Percentiles rank a stretch among this genome's conserved stretches.
phyloP scores from a whole-genome alignment of 129 eudicot genomes.

The Centella asiatica region DNA sequence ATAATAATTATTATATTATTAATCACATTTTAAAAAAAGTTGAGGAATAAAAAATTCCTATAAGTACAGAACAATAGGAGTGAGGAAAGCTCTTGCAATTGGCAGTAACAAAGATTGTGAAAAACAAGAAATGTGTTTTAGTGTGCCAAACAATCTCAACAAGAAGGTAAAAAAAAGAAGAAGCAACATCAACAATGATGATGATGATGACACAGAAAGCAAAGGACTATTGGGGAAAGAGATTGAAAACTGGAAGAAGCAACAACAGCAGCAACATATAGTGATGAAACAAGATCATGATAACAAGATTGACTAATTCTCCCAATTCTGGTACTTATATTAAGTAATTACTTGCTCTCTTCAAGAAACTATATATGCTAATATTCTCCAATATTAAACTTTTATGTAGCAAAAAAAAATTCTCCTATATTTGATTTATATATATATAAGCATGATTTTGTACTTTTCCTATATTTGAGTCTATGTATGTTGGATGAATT shows the following conservation, averaged over 20 bases:
- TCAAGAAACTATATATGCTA: no score
- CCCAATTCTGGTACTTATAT: background rate
- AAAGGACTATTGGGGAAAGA: conserved; percentile 5
- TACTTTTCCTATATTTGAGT: no score
- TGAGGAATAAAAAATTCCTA: background rate
- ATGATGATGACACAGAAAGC: conserved; percentile 5
- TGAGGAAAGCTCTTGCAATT: background rate
- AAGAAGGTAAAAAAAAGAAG: background rate
- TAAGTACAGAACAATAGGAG: background rate
- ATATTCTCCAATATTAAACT: no score
- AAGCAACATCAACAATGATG: background rate
- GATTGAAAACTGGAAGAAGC: conserved; percentile 13
- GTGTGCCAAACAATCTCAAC: conserved; percentile 2
- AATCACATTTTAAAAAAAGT: background rate
- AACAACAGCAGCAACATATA: background rate
- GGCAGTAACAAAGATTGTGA: background rate
- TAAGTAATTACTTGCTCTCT: no score
- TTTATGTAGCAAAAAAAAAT: no score
- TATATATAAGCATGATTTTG: no score
- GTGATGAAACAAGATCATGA: background rate
- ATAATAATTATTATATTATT: no score
- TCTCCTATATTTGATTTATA: no score
- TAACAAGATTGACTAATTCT: background rate
- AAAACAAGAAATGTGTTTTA: conserved; percentile 1
- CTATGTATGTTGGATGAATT: no score